Percentiles rank a stretch among this genome's conserved stretches.
phyloP scores from a whole-genome alignment of 83 land plant species.

The Thuja plicata region DNA sequence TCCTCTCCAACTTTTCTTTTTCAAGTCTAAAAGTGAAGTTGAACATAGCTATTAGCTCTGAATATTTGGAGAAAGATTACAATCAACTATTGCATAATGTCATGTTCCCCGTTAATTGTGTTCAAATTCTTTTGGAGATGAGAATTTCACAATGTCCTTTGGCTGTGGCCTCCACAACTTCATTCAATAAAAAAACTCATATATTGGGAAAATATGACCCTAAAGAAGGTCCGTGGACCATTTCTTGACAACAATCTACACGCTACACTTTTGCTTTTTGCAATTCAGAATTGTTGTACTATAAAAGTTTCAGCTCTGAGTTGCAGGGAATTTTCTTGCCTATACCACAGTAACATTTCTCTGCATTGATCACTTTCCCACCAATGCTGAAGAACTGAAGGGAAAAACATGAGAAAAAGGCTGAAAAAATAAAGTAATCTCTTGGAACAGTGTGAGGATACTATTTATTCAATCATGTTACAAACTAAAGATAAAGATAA shows the following conservation, averaged over 20 bases:
- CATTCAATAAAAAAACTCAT: no score
- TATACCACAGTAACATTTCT: background rate
- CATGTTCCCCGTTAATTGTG: no score
- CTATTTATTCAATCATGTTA: background rate
- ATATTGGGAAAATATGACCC: no score
- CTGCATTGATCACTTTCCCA: background rate
- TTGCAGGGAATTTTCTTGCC: no score
- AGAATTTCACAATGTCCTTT: no score
- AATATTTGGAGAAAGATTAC: background rate
- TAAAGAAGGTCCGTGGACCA: no score
- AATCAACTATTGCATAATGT: background rate
- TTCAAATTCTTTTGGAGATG: no score
- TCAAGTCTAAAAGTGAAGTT: background rate
- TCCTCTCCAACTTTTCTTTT: background rate
- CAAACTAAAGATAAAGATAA: background rate
- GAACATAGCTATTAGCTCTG: background rate
- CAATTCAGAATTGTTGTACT: no score
- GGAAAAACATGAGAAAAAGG: background rate
- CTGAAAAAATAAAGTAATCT: background rate
- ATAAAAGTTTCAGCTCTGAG: no score
- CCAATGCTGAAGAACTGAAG: background rate
- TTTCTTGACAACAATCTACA: no score
- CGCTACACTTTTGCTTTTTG: no score
- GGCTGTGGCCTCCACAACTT: no score
- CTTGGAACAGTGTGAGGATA: background rate